Evolutionary conservation across 345 rosid species (phyloP).

Genomic region (Tarenaya hassleriana): DNA sequence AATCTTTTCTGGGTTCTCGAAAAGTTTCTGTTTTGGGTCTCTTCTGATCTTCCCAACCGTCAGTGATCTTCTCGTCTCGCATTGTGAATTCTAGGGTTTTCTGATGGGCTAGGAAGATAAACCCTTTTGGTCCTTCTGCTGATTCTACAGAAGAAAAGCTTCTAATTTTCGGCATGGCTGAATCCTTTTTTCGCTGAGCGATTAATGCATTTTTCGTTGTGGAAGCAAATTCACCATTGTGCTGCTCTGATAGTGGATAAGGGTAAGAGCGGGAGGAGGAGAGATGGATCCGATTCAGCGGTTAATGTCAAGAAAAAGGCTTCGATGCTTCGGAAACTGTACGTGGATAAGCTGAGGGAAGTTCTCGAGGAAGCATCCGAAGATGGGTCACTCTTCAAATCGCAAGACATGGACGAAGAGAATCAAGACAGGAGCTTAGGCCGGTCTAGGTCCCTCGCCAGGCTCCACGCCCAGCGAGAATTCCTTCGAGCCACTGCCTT

Average conservation of each 20-base stretch:
- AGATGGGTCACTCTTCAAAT: conserved; percentile 60
- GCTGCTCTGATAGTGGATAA: conserved; percentile 89
- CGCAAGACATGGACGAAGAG: conserved; percentile 54
- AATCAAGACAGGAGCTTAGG: conserved; percentile 51
- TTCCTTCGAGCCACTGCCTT: conserved; percentile 64
- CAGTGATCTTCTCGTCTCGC: too few species aligned
- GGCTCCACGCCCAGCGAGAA: conserved; percentile 68
- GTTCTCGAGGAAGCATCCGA: conserved; percentile 85
- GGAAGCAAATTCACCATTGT: conserved; percentile 92
- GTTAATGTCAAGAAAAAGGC: conserved; percentile 40
- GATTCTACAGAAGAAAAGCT: conserved; percentile 6
- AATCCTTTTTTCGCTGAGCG: conserved; percentile 1
- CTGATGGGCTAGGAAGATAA: conserved; percentile 17
- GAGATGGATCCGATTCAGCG: conserved; percentile 44
- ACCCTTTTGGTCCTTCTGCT: neutral
- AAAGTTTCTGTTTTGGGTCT: conserved; percentile 27
- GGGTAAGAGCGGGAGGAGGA: conserved; percentile 61
- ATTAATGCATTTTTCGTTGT: conserved; percentile 79
- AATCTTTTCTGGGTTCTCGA: conserved; percentile 19
- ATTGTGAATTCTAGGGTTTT: conserved; percentile 23
- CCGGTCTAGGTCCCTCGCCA: conserved; percentile 69
- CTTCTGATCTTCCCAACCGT: conserved; percentile 25
- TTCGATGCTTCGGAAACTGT: conserved; percentile 54
- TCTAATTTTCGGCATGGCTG: neutral
- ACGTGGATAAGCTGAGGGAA: conserved; percentile 66